phyloP scores from a whole-genome alignment of 805 yeast species.

The Myxozyma lipomycoides region DNA sequence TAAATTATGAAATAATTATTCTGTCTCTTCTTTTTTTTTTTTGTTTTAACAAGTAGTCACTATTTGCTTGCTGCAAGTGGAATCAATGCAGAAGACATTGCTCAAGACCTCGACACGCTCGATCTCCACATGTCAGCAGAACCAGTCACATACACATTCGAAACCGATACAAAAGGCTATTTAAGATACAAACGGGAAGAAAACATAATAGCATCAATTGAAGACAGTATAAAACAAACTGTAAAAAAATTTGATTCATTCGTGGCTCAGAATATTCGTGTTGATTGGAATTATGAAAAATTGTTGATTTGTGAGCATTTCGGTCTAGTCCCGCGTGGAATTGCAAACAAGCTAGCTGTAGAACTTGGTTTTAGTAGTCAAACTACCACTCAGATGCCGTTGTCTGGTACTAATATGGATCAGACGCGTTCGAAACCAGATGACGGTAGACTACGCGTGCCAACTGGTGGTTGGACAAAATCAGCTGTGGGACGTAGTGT shows the following conservation, averaged over 20 bases:
- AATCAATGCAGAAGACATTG: slow-evolving; percentile 77
- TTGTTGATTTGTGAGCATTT: slow-evolving; percentile 68
- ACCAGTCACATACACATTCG: slow-evolving; percentile 26
- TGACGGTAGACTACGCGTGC: not conserved
- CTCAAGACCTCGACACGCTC: slow-evolving; percentile 46
- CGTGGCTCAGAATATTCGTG: slow-evolving; percentile 63
- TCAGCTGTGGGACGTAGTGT: slow-evolving; percentile 37
- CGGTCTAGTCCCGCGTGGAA: slow-evolving; percentile 46
- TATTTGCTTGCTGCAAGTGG: slow-evolving; percentile 89
- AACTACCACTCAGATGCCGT: slow-evolving; percentile 32
- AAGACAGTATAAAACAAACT: slow-evolving; percentile 67
- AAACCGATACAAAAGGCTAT: slow-evolving; percentile 56
- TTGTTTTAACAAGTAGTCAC: slow-evolving; percentile 42
- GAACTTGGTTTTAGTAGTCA: slow-evolving; percentile 26
- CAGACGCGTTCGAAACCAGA: not conserved
- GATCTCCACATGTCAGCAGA: slow-evolving; percentile 36
- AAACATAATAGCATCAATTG: slow-evolving; percentile 75
- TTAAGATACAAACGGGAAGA: slow-evolving; percentile 72
- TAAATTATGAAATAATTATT: too few species aligned
- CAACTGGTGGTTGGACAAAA: slow-evolving; percentile 36
- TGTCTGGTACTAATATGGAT: slow-evolving; percentile 3
- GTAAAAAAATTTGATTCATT: slow-evolving; percentile 78
- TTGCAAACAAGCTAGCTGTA: slow-evolving; percentile 16
- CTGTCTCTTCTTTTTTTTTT: slow-evolving; percentile 12
- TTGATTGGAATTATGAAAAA: slow-evolving; percentile 82